Evolutionary conservation across 2,329 filamentous ascomycete genomes (phyloP), one percentile per base, ranked within the genome.

Genomic region (Cytospora schulzeri): DNA sequence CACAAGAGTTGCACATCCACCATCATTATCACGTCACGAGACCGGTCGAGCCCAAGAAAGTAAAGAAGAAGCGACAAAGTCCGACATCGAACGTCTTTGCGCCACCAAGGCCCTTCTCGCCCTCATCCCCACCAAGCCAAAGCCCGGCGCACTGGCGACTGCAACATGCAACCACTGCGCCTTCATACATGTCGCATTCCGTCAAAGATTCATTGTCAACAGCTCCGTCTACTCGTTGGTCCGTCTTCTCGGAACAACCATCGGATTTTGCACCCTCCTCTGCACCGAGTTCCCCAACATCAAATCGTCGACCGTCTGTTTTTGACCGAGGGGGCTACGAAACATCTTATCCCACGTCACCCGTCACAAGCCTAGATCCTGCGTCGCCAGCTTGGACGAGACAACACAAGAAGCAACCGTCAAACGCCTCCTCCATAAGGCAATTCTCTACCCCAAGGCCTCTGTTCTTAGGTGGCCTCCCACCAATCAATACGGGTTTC

Each of bases 1-100:
- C 90, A 0, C 90, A 91, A 71, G 91, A 95, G 71, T 79, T 97
- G 17, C 94, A 97, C 71, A 91, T 98, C 54, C 94, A 98, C 72
- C 93, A 98, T 71, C 94, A 98, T 74, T 97, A 97, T 73, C 93
- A 97, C 69, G 85, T 89, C 14, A 79, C 87, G 1, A 78, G 83
- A 60, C 88, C 87, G 73, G 80, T 84, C 24, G 88, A 91, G 64
- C 72, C 75, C 19, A 85, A 85, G 69, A 88, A 88, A 66, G 80
- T 85, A 11, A 91, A 88, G 78, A 96, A 92, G 78, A 67, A 67
- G 38, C 87, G 91, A 2, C 84, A 86, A 35, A 82, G 86, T 26
- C 78, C 91, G 12, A 84, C 83, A 15, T 80, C 87, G 0, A 82
- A 84, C 33, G 76, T 89, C 19, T 85, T 92, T 58, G 87, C 88